These are phyloP conservation scores for Cutaneotrichosporon cyanovorans DNA, from an alignment of 1,284 basidiomycete species.

Conservation along the genomic window DNA sequence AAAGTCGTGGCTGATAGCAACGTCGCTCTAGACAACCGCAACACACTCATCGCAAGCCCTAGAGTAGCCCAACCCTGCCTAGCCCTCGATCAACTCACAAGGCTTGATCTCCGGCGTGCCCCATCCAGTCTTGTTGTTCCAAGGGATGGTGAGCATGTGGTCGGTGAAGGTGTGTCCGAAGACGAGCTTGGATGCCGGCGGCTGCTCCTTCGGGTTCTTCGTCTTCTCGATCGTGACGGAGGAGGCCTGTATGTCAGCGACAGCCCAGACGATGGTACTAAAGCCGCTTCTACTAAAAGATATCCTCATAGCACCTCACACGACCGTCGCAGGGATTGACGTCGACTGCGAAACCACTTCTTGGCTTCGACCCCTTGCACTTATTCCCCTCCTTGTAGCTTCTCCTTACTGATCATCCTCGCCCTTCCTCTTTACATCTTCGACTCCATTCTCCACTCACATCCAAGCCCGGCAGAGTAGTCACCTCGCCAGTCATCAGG, in stretches of 20 bases:
- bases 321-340: too few relatives aligned
- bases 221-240: slow-evolving; percentile 52
- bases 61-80: too few relatives aligned
- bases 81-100: slow-evolving; percentile 62
- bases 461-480: neutral
- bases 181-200: slow-evolving; percentile 45
- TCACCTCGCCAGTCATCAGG: neutral
- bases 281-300: too few relatives aligned
- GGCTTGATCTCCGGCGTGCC: slow-evolving; percentile 72
- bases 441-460: slow-evolving; percentile 41
- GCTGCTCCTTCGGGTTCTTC: slow-evolving; percentile 42
- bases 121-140: slow-evolving; percentile 71
- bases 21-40: too few relatives aligned
- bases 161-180: slow-evolving; percentile 63
- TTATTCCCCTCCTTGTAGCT: neutral
- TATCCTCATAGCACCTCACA: too few relatives aligned
- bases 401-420: neutral
- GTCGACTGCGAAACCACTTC: too few relatives aligned
- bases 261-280: too few relatives aligned
- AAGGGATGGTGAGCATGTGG: slow-evolving; percentile 84
- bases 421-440: slow-evolving; percentile 36
- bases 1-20: too few relatives aligned
- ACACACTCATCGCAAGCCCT: too few relatives aligned
- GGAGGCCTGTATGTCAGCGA: slow-evolving; percentile 46
- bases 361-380: too few relatives aligned